Evolutionary conservation across 352 stramenopile genomes (phyloP).

Genomic region (Pythium volutum): DNA sequence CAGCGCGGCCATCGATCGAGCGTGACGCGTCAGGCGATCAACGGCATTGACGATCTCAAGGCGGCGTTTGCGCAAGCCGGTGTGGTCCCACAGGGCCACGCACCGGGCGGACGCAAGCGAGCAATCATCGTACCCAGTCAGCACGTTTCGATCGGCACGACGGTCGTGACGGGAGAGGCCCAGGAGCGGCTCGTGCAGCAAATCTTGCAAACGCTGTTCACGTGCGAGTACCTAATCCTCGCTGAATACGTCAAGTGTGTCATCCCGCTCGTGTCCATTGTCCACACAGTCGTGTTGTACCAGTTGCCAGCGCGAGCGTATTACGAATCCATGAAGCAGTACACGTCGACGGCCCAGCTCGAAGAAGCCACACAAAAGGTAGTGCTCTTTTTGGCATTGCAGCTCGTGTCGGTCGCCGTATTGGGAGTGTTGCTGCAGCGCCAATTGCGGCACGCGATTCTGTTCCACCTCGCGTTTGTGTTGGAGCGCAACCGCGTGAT

Average conservation of each 20-base stretch:
- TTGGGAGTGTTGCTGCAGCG: conserved; percentile 17
- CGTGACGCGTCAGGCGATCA: conserved; percentile 12
- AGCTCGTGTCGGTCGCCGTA: conserved; percentile 29
- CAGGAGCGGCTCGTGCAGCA: conserved; percentile 23
- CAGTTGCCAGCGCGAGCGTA: conserved; percentile 34
- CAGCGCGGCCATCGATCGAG: conserved; percentile 18
- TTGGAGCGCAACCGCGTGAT: conserved; percentile 30
- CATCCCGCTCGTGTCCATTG: conserved; percentile 29
- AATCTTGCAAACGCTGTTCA: conserved; percentile 26
- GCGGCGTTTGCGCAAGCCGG: conserved; percentile 4
- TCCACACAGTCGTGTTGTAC: conserved; percentile 30
- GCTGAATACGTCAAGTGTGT: conserved; percentile 40
- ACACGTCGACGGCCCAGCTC: conserved; percentile 4
- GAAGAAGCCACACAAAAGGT: conserved; percentile 9
- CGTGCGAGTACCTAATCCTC: conserved; percentile 34
- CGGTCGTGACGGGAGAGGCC: conserved; percentile 16
- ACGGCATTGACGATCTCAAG: conserved; percentile 15
- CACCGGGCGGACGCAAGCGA: background rate
- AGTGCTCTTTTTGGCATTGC: conserved; percentile 21
- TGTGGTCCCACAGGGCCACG: background rate
- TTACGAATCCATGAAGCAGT: conserved; percentile 24
- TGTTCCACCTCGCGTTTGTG: conserved; percentile 35
- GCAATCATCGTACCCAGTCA: conserved; percentile 8
- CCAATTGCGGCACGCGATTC: conserved; percentile 24
- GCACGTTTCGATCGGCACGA: background rate